phyloP scores from a whole-genome alignment of 768 basidiomycete genomes.

The Xerocomellus amylosporus region DNA sequence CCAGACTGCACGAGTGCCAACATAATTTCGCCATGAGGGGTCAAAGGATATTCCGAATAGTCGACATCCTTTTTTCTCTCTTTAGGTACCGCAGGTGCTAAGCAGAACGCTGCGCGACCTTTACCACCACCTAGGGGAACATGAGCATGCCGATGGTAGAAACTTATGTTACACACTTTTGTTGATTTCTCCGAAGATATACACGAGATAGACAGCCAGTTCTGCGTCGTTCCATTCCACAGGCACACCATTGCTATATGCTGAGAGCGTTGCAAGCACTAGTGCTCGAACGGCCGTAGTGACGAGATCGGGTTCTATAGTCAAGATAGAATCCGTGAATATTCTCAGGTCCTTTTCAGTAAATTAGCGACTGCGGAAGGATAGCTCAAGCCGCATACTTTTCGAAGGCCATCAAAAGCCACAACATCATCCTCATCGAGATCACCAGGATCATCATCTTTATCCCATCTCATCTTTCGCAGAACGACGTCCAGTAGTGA shows the following conservation, averaged over 20 bases:
- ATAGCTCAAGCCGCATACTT: conserved; percentile 45
- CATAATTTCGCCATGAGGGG: conserved; percentile 87
- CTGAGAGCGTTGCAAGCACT: conserved; percentile 70
- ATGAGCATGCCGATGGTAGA: not conserved
- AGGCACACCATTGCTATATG: conserved; percentile 54
- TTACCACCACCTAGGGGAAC: conserved; percentile 59
- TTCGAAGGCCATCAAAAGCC: conserved; percentile 82
- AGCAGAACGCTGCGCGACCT: conserved; percentile 84
- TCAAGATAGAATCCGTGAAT: conserved; percentile 83
- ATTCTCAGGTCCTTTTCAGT: conserved; percentile 71
- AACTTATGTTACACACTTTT: conserved; percentile 57
- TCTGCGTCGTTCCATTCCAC: conserved; percentile 93
- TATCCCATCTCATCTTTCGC: conserved; percentile 89
- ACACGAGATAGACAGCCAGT: conserved; percentile 89
- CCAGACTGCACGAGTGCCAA: conserved; percentile 79
- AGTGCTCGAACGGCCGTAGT: conserved; percentile 71
- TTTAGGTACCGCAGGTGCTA: conserved; percentile 64
- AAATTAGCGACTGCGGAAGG: conserved; percentile 13
- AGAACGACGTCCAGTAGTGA: conserved; percentile 77
- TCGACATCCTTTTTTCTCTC: conserved; percentile 66
- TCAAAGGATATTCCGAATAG: conserved; percentile 80
- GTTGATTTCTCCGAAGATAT: conserved; percentile 89
- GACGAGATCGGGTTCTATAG: conserved; percentile 84
- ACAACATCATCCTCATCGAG: conserved; percentile 84
- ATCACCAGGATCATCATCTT: conserved; percentile 73